These are phyloP conservation scores for Apodospora peruviana DNA, from an alignment of 495 filamentous ascomycete species.

Conservation along the genomic window DNA sequence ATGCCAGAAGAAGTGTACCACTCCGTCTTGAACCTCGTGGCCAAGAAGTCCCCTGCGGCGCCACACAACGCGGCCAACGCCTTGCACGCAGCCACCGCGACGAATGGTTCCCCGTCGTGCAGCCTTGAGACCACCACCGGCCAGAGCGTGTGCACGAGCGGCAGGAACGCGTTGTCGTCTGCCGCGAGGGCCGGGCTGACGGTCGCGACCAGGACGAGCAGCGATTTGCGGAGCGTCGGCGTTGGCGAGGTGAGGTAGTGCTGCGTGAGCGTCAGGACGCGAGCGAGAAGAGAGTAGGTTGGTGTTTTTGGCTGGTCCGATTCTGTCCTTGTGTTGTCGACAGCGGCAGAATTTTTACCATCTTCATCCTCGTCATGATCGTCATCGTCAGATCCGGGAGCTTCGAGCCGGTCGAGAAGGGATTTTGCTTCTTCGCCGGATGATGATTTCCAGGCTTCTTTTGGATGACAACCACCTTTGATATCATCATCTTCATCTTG, in stretches of 20 bases:
- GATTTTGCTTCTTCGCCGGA: slow-evolving; percentile 32
- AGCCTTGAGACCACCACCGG: slow-evolving; percentile 67
- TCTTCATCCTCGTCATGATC: slow-evolving; percentile 11
- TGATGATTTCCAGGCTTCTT: slow-evolving; percentile 17
- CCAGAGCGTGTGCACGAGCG: slow-evolving; percentile 85
- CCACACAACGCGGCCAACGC: slow-evolving; percentile 57
- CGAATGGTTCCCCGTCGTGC: slow-evolving; percentile 67
- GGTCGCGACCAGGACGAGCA: slow-evolving; percentile 68
- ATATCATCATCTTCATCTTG: slow-evolving; percentile 26
- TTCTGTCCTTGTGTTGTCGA: slow-evolving; percentile 34
- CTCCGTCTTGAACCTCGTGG: slow-evolving; percentile 59
- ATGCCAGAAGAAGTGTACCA: slow-evolving; percentile 41
- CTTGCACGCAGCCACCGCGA: slow-evolving; percentile 63
- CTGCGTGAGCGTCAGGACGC: slow-evolving; percentile 65
- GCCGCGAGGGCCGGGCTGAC: slow-evolving; percentile 61
- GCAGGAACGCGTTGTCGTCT: slow-evolving; percentile 77
- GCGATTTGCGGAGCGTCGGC: slow-evolving; percentile 65
- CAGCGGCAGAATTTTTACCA: slow-evolving; percentile 8
- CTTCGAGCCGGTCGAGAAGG: slow-evolving; percentile 34
- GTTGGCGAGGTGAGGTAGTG: slow-evolving; percentile 83
- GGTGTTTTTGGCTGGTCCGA: slow-evolving; percentile 40
- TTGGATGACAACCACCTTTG: slow-evolving; percentile 14
- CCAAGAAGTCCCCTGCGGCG: slow-evolving; percentile 76
- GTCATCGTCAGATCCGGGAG: slow-evolving; percentile 3
- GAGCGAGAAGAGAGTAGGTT: slow-evolving; percentile 59